These are phyloP conservation scores for Pyrenochaeta sp. DNA, from an alignment of 2,329 filamentous ascomycete genomes.

Conservation along the genomic window DNA sequence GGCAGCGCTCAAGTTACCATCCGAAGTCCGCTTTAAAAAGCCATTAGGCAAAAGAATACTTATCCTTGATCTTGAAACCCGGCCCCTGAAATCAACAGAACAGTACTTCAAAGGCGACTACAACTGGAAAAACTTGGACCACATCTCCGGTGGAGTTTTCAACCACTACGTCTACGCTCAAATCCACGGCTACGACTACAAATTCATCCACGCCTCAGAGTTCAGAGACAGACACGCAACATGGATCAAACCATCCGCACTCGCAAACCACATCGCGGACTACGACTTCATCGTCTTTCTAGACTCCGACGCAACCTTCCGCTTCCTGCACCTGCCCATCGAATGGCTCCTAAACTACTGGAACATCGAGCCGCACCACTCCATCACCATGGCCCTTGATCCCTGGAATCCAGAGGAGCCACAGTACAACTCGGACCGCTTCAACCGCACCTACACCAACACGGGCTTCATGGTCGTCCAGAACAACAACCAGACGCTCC, in stretches of 20 bases:
- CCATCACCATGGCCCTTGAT: constrained; percentile 57
- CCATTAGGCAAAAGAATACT: constrained; percentile 43
- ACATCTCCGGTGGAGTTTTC: constrained; percentile 48
- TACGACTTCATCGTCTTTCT: constrained; percentile 58
- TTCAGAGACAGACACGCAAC: constrained; percentile 54
- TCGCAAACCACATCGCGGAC: constrained; percentile 46
- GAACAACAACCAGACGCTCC: constrained; percentile 57
- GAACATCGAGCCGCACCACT: constrained; percentile 53
- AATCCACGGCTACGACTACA: constrained; percentile 60
- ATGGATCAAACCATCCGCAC: constrained; percentile 56
- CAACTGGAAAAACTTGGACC: constrained; percentile 47
- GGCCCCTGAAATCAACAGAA: constrained; percentile 39
- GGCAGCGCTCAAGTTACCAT: constrained; percentile 36
- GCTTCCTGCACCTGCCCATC: constrained; percentile 55
- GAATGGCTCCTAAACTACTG: constrained; percentile 62
- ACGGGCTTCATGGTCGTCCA: constrained; percentile 64
- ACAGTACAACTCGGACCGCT: constrained; percentile 51
- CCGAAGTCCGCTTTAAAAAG: constrained; percentile 41
- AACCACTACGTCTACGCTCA: constrained; percentile 50
- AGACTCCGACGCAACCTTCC: constrained; percentile 58
- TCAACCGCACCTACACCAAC: constrained; percentile 56
- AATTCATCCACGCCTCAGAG: constrained; percentile 52
- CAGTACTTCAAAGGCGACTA: constrained; percentile 39
- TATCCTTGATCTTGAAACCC: constrained; percentile 47
- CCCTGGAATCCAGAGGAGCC: constrained; percentile 45